Conservation (phyloP, 306 rosid genomes). For the Cucumis cinereus region DNA sequence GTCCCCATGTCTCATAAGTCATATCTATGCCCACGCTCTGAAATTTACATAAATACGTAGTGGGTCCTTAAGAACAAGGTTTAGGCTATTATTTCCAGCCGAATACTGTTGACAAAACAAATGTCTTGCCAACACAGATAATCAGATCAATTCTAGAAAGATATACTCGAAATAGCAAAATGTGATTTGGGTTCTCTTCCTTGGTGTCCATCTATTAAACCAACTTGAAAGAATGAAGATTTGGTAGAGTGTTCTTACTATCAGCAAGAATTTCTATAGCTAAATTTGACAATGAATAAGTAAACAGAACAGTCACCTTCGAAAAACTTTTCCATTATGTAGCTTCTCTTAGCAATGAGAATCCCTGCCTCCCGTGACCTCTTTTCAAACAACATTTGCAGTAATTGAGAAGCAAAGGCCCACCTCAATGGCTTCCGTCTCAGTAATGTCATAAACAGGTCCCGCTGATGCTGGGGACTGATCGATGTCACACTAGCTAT, state of each 20-base stretch:
- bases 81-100: not conserved
- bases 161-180: not conserved
- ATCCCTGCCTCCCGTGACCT: conserved; percentile 42
- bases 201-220: not conserved
- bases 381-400: conserved; percentile 52
- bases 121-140: not conserved
- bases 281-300: not conserved
- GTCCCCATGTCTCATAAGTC: not conserved
- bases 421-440: conserved; percentile 24
- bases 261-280: not conserved
- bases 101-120: not conserved
- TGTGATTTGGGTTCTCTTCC: not conserved
- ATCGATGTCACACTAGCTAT: conserved; percentile 39
- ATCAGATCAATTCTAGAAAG: not conserved
- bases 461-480: conserved; percentile 27
- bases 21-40: not conserved
- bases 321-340: conserved; percentile 45
- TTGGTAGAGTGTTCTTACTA: not conserved
- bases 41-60: not conserved
- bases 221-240: not conserved
- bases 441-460: conserved; percentile 38
- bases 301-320: conserved; percentile 20
- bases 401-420: conserved; percentile 51
- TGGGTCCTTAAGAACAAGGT: not conserved
- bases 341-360: conserved; percentile 37